Percentiles rank a stretch among this genome's conserved stretches.
phyloP scores from a whole-genome alignment of 768 basidiomycete genomes.

The Phanerochaete sordida region DNA sequence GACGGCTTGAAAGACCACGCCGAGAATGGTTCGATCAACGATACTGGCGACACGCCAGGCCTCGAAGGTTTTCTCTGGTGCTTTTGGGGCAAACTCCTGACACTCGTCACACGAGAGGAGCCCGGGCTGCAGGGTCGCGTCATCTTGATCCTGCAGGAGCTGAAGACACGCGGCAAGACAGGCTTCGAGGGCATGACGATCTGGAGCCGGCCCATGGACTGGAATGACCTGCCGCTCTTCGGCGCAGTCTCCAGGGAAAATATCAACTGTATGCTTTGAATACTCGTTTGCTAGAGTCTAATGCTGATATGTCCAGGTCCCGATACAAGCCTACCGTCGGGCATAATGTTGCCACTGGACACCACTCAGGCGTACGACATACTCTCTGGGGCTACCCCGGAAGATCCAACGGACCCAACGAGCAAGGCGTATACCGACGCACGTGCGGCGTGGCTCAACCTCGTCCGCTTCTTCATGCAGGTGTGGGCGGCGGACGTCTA shows the following conservation, averaged over 20 bases:
- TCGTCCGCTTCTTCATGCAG: constrained; percentile 7
- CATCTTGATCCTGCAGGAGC: neutral
- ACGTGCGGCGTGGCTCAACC: constrained; percentile 10
- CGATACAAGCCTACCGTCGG: neutral
- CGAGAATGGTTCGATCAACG: too few species aligned
- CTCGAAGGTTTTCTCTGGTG: constrained; percentile 11
- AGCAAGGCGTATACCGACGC: neutral
- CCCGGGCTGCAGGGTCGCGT: constrained; percentile 2
- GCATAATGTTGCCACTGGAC: neutral
- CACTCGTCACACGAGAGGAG: neutral
- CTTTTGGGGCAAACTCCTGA: constrained; percentile 2
- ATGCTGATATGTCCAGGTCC: neutral
- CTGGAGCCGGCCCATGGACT: neutral
- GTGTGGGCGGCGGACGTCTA: constrained; percentile 9
- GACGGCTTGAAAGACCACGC: too few species aligned
- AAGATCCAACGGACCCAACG: neutral
- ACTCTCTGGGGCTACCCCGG: constrained; percentile 1
- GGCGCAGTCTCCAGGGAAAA: constrained; percentile 1
- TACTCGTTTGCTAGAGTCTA: neutral
- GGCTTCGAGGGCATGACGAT: constrained; percentile 9
- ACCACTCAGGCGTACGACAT: neutral
- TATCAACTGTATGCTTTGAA: constrained; percentile 6
- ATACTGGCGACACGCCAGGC: constrained; percentile 10
- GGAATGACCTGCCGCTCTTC: constrained; percentile 7
- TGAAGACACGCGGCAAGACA: neutral